Conservation (phyloP, 192 early-diverging fungal genomes). For the Gryganskiella cystojenkinii region DNA sequence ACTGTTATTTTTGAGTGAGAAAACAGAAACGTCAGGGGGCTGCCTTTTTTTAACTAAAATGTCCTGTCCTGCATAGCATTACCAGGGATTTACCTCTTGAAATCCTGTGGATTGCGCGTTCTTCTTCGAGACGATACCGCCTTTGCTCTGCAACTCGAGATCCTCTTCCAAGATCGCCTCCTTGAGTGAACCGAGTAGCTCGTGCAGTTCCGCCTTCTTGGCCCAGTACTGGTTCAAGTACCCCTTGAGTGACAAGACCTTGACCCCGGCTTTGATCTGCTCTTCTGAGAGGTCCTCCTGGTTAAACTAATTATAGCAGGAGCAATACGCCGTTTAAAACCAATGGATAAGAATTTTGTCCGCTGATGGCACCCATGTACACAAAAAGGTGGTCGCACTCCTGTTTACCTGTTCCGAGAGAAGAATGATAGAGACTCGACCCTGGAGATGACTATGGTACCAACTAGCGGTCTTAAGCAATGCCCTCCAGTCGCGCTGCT, state of each 20-base stretch:
- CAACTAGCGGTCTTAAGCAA: slow-evolving; percentile 64
- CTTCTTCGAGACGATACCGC: slow-evolving; percentile 7
- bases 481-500: slow-evolving; percentile 65
- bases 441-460: slow-evolving; percentile 66
- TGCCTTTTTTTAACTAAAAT: too few relatives aligned
- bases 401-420: slow-evolving; percentile 57
- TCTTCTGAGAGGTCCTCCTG: slow-evolving; percentile 31
- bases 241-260: slow-evolving; percentile 54
- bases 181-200: slow-evolving; percentile 59
- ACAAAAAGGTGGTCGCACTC: too few relatives aligned
- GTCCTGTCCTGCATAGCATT: too few relatives aligned
- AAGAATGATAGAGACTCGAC: slow-evolving; percentile 52
- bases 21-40: too few relatives aligned
- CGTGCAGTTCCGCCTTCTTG: slow-evolving; percentile 51
- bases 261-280: slow-evolving; percentile 20
- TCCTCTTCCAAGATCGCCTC: slow-evolving; percentile 66
- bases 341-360: neutral
- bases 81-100: slow-evolving; percentile 24
- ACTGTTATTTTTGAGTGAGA: too few relatives aligned
- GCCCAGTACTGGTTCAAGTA: slow-evolving; percentile 54
- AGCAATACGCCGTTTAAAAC: neutral
- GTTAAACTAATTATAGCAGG: slow-evolving; percentile 21
- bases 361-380: too few relatives aligned
- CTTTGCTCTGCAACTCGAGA: slow-evolving; percentile 22
- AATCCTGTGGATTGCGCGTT: slow-evolving; percentile 18